These are phyloP conservation scores for Neonectria sp. DNA, from an alignment of 2,329 filamentous ascomycete species.

Conservation along the genomic window DNA sequence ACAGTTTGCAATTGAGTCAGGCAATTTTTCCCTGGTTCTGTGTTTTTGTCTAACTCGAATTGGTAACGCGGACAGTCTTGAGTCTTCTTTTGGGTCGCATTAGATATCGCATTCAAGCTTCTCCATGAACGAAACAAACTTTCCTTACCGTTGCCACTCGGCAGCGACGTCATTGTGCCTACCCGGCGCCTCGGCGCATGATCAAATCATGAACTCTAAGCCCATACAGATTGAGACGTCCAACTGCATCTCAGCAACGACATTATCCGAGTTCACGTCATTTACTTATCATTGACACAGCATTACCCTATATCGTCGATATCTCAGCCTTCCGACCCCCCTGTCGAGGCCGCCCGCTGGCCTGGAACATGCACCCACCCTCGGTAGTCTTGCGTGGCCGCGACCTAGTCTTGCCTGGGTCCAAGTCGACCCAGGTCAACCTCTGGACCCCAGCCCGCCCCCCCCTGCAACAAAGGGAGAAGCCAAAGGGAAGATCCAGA, in stretches of 20 bases:
- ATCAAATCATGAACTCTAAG: neutral
- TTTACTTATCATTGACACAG: neutral
- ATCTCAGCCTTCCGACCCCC: neutral
- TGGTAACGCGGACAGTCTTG: neutral
- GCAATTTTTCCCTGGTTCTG: too few relatives aligned
- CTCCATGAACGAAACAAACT: neutral
- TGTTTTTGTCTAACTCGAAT: too few relatives aligned
- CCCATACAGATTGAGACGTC: too few relatives aligned
- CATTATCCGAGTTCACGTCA: neutral
- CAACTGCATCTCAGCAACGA: neutral
- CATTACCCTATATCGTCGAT: slow-evolving; percentile 10
- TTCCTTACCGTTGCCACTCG: neutral
- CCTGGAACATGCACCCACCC: slow-evolving; percentile 2
- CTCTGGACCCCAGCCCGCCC: slow-evolving; percentile 14
- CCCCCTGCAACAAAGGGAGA: slow-evolving; percentile 16
- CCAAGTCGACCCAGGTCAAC: slow-evolving; percentile 18
- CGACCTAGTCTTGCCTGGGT: slow-evolving; percentile 17
- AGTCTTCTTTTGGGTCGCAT: neutral
- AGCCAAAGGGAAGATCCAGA: slow-evolving; percentile 13
- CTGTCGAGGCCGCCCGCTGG: neutral
- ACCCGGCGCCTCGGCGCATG: neutral
- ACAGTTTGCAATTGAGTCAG: neutral
- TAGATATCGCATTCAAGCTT: neutral
- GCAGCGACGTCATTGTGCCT: neutral
- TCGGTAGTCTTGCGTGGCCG: slow-evolving; percentile 24